Evolutionary conservation across 129 eudicot genomes (phyloP).

Genomic region (Helichrysum umbraculigerum): DNA sequence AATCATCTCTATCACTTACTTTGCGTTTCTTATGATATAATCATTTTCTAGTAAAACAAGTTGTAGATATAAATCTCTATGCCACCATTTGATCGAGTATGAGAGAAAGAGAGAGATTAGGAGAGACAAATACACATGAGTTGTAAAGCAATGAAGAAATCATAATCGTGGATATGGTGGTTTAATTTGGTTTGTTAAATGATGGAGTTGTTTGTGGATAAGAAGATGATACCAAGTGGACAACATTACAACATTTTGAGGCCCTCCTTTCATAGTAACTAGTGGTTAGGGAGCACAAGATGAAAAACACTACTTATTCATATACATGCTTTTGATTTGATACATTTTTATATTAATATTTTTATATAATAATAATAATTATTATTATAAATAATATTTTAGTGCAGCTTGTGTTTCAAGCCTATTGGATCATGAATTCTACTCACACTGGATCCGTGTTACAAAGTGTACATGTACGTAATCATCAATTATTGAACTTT

Average conservation of each 20-base stretch:
- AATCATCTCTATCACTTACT: too few relatives aligned
- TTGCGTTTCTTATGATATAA: too few relatives aligned
- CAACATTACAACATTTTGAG: slow-evolving; percentile 14
- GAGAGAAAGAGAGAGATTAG: slow-evolving; percentile 16
- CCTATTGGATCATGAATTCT: too few relatives aligned
- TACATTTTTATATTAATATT: not conserved
- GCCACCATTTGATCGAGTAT: not conserved
- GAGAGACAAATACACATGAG: slow-evolving; percentile 34
- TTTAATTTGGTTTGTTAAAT: slow-evolving; percentile 15
- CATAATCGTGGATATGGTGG: not conserved
- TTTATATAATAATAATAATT: not conserved
- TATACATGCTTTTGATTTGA: not conserved
- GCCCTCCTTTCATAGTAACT: slow-evolving; percentile 18
- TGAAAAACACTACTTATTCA: not conserved
- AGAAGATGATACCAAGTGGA: slow-evolving; percentile 21
- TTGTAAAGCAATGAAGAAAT: slow-evolving; percentile 26
- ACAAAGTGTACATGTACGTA: too few relatives aligned
- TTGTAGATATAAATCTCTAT: not conserved
- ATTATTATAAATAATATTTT: not conserved
- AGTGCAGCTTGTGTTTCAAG: not conserved
- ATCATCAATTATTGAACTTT: too few relatives aligned
- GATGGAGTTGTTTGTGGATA: slow-evolving; percentile 27
- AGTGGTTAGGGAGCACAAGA: slow-evolving; percentile 21
- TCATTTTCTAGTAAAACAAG: not conserved
- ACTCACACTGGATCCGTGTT: too few relatives aligned